Evolutionary conservation across 1,284 basidiomycete genomes (phyloP).

Genomic region (Apiotrichum gamsii): DNA sequence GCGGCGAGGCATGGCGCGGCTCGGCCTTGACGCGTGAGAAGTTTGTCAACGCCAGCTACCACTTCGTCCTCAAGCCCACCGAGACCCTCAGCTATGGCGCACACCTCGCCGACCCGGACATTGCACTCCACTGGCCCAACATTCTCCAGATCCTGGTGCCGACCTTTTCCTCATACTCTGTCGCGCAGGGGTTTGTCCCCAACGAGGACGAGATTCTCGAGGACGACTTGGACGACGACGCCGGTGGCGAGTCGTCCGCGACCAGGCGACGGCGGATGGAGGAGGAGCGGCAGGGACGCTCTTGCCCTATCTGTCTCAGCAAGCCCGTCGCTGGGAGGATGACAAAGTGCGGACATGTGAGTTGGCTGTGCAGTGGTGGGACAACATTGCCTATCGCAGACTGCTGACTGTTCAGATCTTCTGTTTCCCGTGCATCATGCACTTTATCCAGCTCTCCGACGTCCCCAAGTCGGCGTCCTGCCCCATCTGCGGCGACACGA

Average conservation of each 20-base stretch:
- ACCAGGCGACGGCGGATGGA: constrained; percentile 33
- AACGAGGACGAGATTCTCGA: constrained; percentile 21
- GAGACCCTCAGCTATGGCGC: constrained; percentile 75
- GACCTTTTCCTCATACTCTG: constrained; percentile 52
- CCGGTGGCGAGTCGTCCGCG: constrained; percentile 33
- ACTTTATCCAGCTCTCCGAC: constrained; percentile 79
- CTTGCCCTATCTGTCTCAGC: constrained; percentile 86
- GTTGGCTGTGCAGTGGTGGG: constrained; percentile 45
- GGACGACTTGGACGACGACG: constrained; percentile 30
- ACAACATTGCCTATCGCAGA: no score
- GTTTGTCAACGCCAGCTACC: constrained; percentile 88
- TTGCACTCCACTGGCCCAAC: constrained; percentile 93
- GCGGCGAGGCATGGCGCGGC: constrained; percentile 52
- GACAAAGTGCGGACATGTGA: constrained; percentile 94
- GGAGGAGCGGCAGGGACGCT: constrained; percentile 50
- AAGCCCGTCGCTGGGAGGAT: constrained; percentile 85
- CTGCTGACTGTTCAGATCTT: constrained; percentile 57
- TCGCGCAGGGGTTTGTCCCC: constrained; percentile 44
- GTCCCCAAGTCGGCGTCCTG: constrained; percentile 78
- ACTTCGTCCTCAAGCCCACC: constrained; percentile 84
- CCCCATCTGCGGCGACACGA: constrained; percentile 92
- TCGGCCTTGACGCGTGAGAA: constrained; percentile 75
- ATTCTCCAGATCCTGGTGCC: constrained; percentile 92
- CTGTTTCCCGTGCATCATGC: constrained; percentile 85
- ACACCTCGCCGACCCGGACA: constrained; percentile 90